These are phyloP conservation scores for Tolypocladium inflatum DNA, from an alignment of 2,329 filamentous ascomycete species.

Conservation along the genomic window DNA sequence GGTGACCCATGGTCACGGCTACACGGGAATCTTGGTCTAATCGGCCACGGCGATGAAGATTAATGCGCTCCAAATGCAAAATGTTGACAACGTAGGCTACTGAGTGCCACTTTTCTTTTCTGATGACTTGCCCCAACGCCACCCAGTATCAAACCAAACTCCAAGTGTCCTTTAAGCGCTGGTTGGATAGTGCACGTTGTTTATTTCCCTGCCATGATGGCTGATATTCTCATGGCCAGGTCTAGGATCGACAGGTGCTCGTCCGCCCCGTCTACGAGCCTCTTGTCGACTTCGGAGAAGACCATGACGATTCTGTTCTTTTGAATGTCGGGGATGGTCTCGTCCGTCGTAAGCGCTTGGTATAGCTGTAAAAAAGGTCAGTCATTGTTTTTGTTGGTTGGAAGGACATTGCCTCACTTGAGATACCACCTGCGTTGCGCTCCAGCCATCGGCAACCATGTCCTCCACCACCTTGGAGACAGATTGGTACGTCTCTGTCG, in stretches of 20 bases:
- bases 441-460: slow-evolving; percentile 95
- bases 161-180: neutral
- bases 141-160: slow-evolving; percentile 1
- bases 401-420: slow-evolving; percentile 45
- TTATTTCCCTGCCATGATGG: slow-evolving; percentile 48
- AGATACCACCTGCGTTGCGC: slow-evolving; percentile 74
- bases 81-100: neutral
- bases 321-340: slow-evolving; percentile 70
- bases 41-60: slow-evolving; percentile 26
- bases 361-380: slow-evolving; percentile 51
- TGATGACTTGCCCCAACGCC: neutral
- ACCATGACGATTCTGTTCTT: slow-evolving; percentile 85
- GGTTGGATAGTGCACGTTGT: neutral
- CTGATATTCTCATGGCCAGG: slow-evolving; percentile 70
- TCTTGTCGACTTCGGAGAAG: slow-evolving; percentile 92
- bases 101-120: neutral
- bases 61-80: slow-evolving; percentile 1
- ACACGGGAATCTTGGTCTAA: slow-evolving; percentile 44
- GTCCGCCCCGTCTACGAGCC: slow-evolving; percentile 87
- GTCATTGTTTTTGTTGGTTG: slow-evolving; percentile 5
- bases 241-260: slow-evolving; percentile 91
- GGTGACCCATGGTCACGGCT: slow-evolving; percentile 40
- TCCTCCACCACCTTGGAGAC: slow-evolving; percentile 77
- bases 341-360: slow-evolving; percentile 72
- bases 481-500: slow-evolving; percentile 57